Evolutionary conservation across 129 eudicot genomes (phyloP).

Genomic region (Daucus carota): DH1_v3.0 NC_030386.2:31344501-31345000

Average conservation of each 20-base stretch:
- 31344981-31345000: slow-evolving; percentile 62
- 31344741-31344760: slow-evolving; percentile 59
- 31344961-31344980: slow-evolving; percentile 48
- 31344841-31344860: background rate
- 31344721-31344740: slow-evolving; percentile 46
- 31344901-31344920: slow-evolving; percentile 70
- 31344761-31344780: slow-evolving; percentile 1
- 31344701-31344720: slow-evolving; percentile 55
- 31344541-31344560: slow-evolving; percentile 3
- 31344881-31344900: slow-evolving; percentile 44
- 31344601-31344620: background rate
- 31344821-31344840: background rate
- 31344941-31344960: slow-evolving; percentile 68
- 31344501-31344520: background rate
- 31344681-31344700: slow-evolving; percentile 64
- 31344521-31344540: background rate
- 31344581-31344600: background rate
- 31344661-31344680: slow-evolving; percentile 71
- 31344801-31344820: background rate
- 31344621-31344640: background rate
- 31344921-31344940: slow-evolving; percentile 55
- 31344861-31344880: slow-evolving; percentile 25
- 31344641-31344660: slow-evolving; percentile 64
- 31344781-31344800: background rate
- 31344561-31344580: slow-evolving; percentile 8